Conservation (phyloP, 257 asterid species). For the Dorcoceras hygrometricum region DNA sequence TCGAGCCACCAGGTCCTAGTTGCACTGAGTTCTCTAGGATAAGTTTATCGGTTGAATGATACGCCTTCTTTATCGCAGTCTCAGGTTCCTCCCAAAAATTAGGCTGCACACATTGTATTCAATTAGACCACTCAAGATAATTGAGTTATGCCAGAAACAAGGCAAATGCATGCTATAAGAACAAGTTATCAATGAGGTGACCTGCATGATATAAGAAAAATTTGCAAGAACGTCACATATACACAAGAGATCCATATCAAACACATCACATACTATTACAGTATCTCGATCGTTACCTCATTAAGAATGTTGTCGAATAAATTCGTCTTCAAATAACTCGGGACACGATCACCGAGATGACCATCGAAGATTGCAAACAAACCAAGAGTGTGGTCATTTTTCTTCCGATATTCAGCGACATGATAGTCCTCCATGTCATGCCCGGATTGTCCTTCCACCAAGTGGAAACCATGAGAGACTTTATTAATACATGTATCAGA, state of each 20-base stretch:
- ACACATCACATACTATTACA: no score
- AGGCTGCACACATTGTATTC: constrained; percentile 41
- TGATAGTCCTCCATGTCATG: constrained; percentile 87
- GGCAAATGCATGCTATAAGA: no score
- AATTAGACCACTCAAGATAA: not conserved
- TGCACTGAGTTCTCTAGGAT: constrained; percentile 67
- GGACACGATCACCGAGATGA: constrained; percentile 75
- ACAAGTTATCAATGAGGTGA: no score
- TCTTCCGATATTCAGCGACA: constrained; percentile 65
- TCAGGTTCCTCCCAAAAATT: constrained; percentile 67
- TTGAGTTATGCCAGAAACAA: no score
- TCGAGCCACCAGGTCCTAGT: constrained; percentile 86
- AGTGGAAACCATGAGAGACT: constrained; percentile 64
- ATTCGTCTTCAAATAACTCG: constrained; percentile 59
- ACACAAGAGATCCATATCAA: not conserved
- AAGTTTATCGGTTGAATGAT: constrained; percentile 47
- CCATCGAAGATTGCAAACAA: constrained; percentile 78
- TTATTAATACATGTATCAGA: constrained; percentile 35
- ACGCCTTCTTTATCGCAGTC: constrained; percentile 60
- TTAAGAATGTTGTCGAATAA: constrained; percentile 65
- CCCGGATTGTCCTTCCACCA: constrained; percentile 77
- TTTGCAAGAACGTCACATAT: no score
- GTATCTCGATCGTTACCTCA: constrained; percentile 39
- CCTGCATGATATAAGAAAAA: no score
- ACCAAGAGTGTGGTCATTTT: constrained; percentile 57